Evolutionary conservation across 2,329 filamentous ascomycete species (phyloP).

Genomic region (Aureobasidium sp.): DNA sequence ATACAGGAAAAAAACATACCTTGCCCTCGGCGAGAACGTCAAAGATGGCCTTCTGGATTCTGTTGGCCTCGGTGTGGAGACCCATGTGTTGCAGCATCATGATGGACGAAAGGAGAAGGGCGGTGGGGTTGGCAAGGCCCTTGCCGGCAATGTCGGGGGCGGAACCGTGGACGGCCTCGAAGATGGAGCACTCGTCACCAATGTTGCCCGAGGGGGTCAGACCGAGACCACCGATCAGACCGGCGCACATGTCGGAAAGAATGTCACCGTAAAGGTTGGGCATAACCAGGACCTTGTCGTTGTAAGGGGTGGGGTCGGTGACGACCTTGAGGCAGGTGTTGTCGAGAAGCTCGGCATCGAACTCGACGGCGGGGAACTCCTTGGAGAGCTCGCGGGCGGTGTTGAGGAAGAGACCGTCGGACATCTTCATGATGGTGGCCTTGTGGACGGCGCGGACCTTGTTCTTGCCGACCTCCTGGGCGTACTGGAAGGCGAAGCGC

Average conservation of each 20-base stretch:
- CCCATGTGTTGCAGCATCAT: constrained; percentile 99
- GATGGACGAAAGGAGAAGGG: constrained; percentile 87
- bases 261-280: constrained; percentile 99
- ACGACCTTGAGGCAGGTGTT: constrained; percentile 99
- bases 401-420: constrained; percentile 92
- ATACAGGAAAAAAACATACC: constrained; percentile 36
- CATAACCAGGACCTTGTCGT: constrained; percentile 96
- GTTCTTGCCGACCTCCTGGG: constrained; percentile 81
- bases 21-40: constrained; percentile 93
- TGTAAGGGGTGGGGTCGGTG: constrained; percentile 91
- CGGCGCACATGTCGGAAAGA: constrained; percentile 98
- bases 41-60: constrained; percentile 93
- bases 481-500: constrained; percentile 97
- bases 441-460: constrained; percentile 99
- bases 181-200: constrained; percentile 98
- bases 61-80: constrained; percentile 69
- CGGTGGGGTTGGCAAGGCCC: constrained; percentile 93
- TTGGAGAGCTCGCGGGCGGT: constrained; percentile 78
- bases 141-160: constrained; percentile 95
- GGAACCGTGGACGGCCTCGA: constrained; percentile 97
- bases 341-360: constrained; percentile 95
- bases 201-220: constrained; percentile 98
- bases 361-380: constrained; percentile 93
- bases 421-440: constrained; percentile 99
- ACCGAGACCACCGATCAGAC: constrained; percentile 93